Base-by-base conservation (phyloP, 2,329 filamentous ascomycete genomes). In the Fusarium clavum region DNA sequence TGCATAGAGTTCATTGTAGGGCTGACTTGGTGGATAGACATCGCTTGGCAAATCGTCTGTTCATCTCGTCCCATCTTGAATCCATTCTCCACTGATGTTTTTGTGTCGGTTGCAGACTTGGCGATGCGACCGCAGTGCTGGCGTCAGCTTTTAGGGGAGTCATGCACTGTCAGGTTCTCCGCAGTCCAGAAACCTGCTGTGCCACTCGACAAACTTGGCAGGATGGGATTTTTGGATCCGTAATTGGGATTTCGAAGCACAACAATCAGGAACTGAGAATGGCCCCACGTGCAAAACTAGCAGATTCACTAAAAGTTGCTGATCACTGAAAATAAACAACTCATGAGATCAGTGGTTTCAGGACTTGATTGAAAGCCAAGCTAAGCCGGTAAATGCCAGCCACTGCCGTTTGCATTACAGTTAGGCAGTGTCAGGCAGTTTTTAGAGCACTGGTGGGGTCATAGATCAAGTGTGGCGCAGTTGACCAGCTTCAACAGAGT, bases 21-120 rank as follows among this genome's bases (percentile, higher is more conserved):
- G 54, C 54, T 57, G 54, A 40, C 22, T 40, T 51, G 44, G 44
- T 57, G 54, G 54, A 57, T 57, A 57, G 25, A 27, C 5, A 20
- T 57, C n/a, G 24, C 54, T 57, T 57, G 54, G 54, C 54, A 38
- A 57, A 49, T 38, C 24, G 25, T 32, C 9, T 52, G 14, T 57
- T 40, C 45, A 38, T 38, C 32, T 9, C 14, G 32, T 34, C 32
- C 12, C 13, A 57, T 49, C 43, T 49, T 49, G 29, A 51, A 57
- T 41, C 30, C n/a, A 5, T 22, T 29, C 54, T 49, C 54, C 54
- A 51, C 54, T 25, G 25, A 40, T 16, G n/a, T 20, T 8, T 25
- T 6, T 24, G 48, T 13, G 25, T 51, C 4, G 25, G 32, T 22
- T 22, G 32, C n/a, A 52, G 32, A 49, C 54, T 57, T 52, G 45